Percentiles rank a stretch among this genome's conserved stretches.
Evolutionary conservation across 2,329 filamentous ascomycete species (phyloP).

Genomic region (Ophiocordyceps unilateralis): DNA sequence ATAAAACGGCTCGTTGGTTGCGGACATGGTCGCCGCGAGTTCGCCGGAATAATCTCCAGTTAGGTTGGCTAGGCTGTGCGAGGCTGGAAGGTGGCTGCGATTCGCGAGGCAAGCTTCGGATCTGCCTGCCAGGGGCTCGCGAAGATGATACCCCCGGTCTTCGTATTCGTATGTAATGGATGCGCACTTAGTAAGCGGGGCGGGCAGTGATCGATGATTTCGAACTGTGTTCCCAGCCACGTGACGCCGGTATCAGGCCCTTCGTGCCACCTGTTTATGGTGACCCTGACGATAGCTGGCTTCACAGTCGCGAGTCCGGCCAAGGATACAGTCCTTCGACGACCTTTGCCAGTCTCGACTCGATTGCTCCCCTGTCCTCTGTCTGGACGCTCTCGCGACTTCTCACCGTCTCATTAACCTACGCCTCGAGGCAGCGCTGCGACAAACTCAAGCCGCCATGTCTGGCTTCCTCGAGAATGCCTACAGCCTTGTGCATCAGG

Average conservation of each 20-base stretch:
- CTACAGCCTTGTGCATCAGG: constrained; percentile 94
- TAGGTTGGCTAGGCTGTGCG: no score
- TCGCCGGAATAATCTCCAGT: no score
- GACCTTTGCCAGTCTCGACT: constrained; percentile 5
- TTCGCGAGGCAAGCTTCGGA: neutral
- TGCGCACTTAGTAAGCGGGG: neutral
- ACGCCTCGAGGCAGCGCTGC: constrained; percentile 1
- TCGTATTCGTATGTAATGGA: no score
- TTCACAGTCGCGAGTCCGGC: neutral
- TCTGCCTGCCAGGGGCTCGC: no score
- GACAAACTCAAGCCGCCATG: constrained; percentile 42
- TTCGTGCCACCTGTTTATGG: constrained; percentile 4
- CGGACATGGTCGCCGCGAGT: constrained; percentile 32
- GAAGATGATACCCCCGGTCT: no score
- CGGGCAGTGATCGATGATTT: neutral
- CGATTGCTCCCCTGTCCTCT: neutral
- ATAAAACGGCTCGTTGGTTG: constrained; percentile 72
- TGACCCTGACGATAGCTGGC: neutral
- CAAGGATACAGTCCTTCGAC: neutral
- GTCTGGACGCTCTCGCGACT: neutral
- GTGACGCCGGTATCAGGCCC: neutral
- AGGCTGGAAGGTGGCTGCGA: neutral
- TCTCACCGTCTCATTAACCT: neutral
- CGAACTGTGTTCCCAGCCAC: neutral
- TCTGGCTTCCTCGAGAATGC: constrained; percentile 85